Conservation (phyloP, 1,284 basidiomycete species). For the Ceratobasidium sp. region DNA sequence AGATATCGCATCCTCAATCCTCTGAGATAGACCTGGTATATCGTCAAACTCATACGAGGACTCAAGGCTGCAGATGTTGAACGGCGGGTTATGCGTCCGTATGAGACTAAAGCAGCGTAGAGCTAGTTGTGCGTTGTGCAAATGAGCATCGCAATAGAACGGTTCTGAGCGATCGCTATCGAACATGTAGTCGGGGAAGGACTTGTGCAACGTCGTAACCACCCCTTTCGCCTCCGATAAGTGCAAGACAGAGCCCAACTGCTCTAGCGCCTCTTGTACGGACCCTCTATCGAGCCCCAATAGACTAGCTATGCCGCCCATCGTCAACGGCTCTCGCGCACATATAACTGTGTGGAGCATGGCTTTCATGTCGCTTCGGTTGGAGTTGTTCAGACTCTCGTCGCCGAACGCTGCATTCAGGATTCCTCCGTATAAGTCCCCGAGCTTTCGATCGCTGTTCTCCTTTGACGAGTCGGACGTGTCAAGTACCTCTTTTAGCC, state of each 20-base stretch:
- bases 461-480: not conserved
- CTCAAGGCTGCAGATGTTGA: conserved; percentile 20
- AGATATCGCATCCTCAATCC: not conserved
- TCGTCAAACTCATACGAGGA: not conserved
- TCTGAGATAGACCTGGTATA: not conserved
- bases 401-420: not conserved
- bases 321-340: conserved; percentile 15
- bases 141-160: not conserved
- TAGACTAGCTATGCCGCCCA: not conserved
- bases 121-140: not conserved
- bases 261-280: not conserved
- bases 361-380: not conserved
- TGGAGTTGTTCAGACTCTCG: not conserved
- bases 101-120: conserved; percentile 4
- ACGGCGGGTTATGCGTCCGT: not conserved
- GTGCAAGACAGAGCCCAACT: conserved; percentile 8
- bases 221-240: not conserved
- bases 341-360: conserved; percentile 26
- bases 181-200: conserved; percentile 29
- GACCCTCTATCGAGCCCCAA: not conserved
- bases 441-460: not conserved
- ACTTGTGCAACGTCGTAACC: conserved; percentile 13
- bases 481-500: not conserved
- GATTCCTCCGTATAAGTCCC: conserved; percentile 2
- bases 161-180: not conserved